These are phyloP conservation scores for Xerocomus potaroensis DNA, from an alignment of 768 basidiomycete species.

Conservation along the genomic window DNA sequence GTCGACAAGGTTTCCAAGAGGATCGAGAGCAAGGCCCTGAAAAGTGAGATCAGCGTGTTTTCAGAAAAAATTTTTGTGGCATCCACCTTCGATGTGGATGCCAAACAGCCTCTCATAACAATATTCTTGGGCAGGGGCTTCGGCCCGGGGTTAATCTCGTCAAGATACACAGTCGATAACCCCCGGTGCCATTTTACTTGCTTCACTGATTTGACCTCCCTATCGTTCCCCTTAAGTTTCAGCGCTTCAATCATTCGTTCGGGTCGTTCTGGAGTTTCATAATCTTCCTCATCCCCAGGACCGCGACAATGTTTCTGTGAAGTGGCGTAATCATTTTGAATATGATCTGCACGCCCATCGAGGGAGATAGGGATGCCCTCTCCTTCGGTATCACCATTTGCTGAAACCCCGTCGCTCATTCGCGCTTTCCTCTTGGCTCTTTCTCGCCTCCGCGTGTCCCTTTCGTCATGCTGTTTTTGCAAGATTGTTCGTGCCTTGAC, in stretches of 20 bases:
- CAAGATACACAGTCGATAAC: constrained; percentile 58
- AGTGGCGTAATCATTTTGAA: constrained; percentile 26
- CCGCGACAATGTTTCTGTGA: constrained; percentile 50
- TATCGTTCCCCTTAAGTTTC: constrained; percentile 33
- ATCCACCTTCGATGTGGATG: constrained; percentile 61
- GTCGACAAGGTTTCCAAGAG: constrained; percentile 65
- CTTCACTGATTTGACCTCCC: constrained; percentile 36
- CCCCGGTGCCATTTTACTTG: constrained; percentile 78
- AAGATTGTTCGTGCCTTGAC: constrained; percentile 65
- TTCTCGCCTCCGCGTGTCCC: constrained; percentile 46
- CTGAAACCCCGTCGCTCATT: constrained; percentile 35
- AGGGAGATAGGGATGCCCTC: constrained; percentile 3
- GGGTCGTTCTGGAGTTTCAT: constrained; percentile 56
- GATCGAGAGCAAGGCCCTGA: constrained; percentile 61
- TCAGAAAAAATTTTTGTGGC: not conserved
- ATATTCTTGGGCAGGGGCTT: constrained; percentile 41
- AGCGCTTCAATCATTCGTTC: constrained; percentile 39
- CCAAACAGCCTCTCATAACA: constrained; percentile 59
- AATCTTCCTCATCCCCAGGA: constrained; percentile 80
- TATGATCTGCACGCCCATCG: constrained; percentile 10
- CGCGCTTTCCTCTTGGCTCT: constrained; percentile 60
- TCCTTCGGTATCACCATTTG: constrained; percentile 29
- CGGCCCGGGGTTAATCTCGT: constrained; percentile 55
- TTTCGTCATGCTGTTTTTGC: constrained; percentile 67
- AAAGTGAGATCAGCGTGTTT: constrained; percentile 5